phyloP scores from a whole-genome alignment of 208 protist species.

The Lotmaria passim region DNA sequence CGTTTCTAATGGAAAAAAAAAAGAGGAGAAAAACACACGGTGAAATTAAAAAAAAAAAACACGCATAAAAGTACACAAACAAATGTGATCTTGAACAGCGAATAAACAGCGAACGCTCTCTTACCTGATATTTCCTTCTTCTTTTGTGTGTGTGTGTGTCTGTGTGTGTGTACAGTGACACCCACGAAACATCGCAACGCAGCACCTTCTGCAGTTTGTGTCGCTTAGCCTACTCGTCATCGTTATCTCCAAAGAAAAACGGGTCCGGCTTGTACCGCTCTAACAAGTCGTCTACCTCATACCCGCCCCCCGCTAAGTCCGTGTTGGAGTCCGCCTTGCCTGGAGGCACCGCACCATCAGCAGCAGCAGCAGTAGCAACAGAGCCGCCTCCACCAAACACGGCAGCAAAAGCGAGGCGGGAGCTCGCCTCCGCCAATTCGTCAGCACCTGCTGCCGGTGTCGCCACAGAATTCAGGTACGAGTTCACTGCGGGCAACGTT shows the following conservation, averaged over 20 bases:
- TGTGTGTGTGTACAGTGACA: too few species aligned
- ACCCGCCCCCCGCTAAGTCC: conserved; percentile 1
- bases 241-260: conserved; percentile 18
- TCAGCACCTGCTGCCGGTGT: background rate
- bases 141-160: too few species aligned
- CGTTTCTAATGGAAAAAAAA: background rate
- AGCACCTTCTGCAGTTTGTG: too few species aligned
- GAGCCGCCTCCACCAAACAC: conserved; percentile 27
- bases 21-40: background rate
- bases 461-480: background rate
- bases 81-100: background rate
- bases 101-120: background rate
- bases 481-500: background rate
- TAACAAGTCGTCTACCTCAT: conserved; percentile 29
- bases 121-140: background rate
- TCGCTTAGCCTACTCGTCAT: conserved; percentile 26
- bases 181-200: too few species aligned
- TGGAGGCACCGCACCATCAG: background rate
- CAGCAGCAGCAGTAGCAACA: too few species aligned
- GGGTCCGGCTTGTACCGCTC: conserved; percentile 12
- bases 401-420: conserved; percentile 18
- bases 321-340: background rate
- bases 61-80: background rate
- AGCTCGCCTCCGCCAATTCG: background rate
- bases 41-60: background rate